Evolutionary conservation across 176 grass and related monocot genomes (phyloP), one percentile per base, ranked within the genome.

Genomic region (Coix lacrymajobi): DNA sequence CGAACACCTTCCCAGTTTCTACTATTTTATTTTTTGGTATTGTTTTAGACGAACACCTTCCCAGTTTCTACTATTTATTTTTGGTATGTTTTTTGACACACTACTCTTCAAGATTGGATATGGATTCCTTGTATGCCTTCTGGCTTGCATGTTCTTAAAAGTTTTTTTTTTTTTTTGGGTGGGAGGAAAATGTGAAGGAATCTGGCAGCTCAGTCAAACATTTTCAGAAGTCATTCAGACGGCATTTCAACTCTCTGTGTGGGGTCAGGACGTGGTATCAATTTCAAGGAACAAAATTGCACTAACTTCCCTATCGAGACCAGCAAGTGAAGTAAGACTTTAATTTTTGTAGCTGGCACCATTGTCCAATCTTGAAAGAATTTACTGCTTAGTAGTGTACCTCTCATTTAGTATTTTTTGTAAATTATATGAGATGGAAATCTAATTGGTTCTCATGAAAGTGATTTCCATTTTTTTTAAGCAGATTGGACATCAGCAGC

Each of bases 251-350:
- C 88, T 98, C 73, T 78, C 91, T 30, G 40, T 91, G 43, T 91
- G 96, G 90, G 92, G 88, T 72, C 90, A 92, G 83, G 96, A 95
- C 66, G 73, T 95, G 78, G 51, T 95, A 64, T 93, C 96, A 69
- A 72, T 98, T 82, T 93, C 92, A 73, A 91, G 86, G 87, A 92
- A 94, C 76, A 97, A 97, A 87, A 94, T 97, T 63, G 84, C 90
- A 24, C 56, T 94, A 17, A 71, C 92, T 39, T 94, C 92, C 74
- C 86, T 94, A 75, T 94, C 74, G 49, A 90, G 75, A 81, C 52
- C 86, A 73, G 71, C 81, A 80, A 88, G 56, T 83, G 84, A 97
- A 75, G 92, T 97, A 84, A 48, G 76, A 79, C 36, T 37, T 37
- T 6, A 2, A 0, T 37, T 37, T 37, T 37, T 37, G 36, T 37